Evolutionary conservation across 371 early-diverging fungal genomes (phyloP).

Genomic region (Dichotomocladium elegans): DNA sequence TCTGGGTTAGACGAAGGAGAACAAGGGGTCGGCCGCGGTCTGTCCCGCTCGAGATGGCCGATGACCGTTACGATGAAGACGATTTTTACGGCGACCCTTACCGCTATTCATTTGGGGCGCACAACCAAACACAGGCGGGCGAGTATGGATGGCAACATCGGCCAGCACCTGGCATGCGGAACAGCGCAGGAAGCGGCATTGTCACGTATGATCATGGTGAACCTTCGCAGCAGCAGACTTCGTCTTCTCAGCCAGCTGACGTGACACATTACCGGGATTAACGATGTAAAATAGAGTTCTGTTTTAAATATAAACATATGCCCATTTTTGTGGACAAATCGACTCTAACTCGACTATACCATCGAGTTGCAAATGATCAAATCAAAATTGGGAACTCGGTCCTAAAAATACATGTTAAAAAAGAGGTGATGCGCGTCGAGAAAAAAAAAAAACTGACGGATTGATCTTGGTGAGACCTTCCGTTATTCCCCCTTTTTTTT

Average conservation of each 20-base stretch:
- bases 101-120: neutral
- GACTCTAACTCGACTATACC: too few relatives aligned
- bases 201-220: neutral
- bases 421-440: too few relatives aligned
- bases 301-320: neutral
- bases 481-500: too few relatives aligned
- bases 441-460: too few relatives aligned
- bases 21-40: neutral
- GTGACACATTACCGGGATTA: slow-evolving; percentile 1
- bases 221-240: neutral
- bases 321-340: too few relatives aligned
- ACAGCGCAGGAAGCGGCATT: neutral
- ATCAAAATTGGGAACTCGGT: too few relatives aligned
- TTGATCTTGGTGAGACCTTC: too few relatives aligned
- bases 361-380: too few relatives aligned
- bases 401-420: too few relatives aligned
- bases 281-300: neutral
- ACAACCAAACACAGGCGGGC: neutral
- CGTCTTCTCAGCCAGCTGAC: neutral
- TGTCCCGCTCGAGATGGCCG: neutral
- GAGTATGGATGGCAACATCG: slow-evolving; percentile 4
- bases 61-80: neutral
- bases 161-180: too few relatives aligned
- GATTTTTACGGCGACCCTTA: slow-evolving; percentile 8
- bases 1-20: neutral